Conservation (phyloP, 106 monocot genomes). For the Dioscorea alata region DNA sequence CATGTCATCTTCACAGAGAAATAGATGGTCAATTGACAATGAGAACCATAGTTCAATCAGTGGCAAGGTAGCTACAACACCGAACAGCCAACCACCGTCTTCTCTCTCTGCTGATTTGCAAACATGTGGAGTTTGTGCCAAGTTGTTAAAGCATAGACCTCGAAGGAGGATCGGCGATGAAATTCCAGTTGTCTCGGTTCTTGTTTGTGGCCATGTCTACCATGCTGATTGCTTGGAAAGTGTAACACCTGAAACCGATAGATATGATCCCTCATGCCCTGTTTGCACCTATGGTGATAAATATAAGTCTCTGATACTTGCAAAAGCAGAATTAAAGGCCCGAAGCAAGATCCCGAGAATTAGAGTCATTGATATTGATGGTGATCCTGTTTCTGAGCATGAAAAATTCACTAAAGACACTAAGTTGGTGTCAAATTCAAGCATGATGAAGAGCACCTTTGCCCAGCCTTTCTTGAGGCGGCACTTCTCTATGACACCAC, state of each 20-base stretch:
- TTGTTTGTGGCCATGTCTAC: conserved; percentile 75
- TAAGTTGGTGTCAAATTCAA: conserved; percentile 24
- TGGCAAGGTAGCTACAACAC: conserved; percentile 18
- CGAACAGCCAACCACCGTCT: conserved; percentile 10
- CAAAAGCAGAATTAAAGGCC: conserved; percentile 33
- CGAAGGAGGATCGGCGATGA: conserved; percentile 54
- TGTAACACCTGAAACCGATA: conserved; percentile 53
- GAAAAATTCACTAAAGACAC: conserved; percentile 17
- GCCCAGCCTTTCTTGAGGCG: conserved; percentile 42
- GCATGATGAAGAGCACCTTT: conserved; percentile 30
- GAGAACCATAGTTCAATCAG: conserved; percentile 28
- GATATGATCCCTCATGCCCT: conserved; percentile 76
- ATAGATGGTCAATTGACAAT: conserved; percentile 58
- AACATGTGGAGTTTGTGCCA: conserved; percentile 64
- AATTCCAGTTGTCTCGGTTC: conserved; percentile 56
- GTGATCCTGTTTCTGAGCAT: conserved; percentile 1
- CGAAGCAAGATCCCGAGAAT: conserved; percentile 52
- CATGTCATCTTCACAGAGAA: conserved; percentile 54
- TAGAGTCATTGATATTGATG: conserved; percentile 44
- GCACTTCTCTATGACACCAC: conserved; percentile 48
- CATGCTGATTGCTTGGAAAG: conserved; percentile 92
- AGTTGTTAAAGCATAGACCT: conserved; percentile 57
- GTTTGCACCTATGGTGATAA: conserved; percentile 51
- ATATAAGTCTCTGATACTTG: conserved; percentile 14
- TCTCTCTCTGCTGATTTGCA: conserved; percentile 25